Conservation (phyloP, 768 basidiomycete species). For the Amanita molliuscula region DNA sequence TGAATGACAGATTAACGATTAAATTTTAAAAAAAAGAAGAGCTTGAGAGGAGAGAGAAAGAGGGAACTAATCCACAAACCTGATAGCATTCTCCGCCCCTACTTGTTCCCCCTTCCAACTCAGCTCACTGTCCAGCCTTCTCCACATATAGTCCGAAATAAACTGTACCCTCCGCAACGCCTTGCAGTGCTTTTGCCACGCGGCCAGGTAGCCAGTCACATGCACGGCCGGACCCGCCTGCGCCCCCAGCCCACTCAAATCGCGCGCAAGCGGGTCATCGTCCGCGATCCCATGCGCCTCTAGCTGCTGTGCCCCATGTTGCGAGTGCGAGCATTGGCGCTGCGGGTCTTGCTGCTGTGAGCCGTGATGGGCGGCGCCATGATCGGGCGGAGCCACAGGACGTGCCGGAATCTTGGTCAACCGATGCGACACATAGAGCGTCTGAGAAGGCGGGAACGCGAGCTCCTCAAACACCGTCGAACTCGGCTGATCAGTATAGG, state of each 20-base stretch:
- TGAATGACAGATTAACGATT: too few relatives aligned
- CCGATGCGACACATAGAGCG: neutral
- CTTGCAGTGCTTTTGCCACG: constrained; percentile 33
- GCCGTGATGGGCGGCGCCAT: neutral
- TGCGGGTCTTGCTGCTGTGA: too few relatives aligned
- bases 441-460: neutral
- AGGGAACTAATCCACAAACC: neutral
- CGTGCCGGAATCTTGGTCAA: neutral
- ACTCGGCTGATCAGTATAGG: neutral
- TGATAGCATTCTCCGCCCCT: constrained; percentile 2
- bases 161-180: constrained; percentile 30
- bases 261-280: too few relatives aligned
- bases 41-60: too few relatives aligned
- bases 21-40: too few relatives aligned
- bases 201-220: constrained; percentile 26
- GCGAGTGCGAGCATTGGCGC: too few relatives aligned
- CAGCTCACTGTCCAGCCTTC: constrained; percentile 22
- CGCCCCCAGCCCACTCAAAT: neutral
- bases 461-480: neutral
- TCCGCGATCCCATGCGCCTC: too few relatives aligned
- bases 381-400: too few relatives aligned
- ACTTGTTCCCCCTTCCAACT: constrained; percentile 19
- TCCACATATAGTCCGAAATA: constrained; percentile 27
- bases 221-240: constrained; percentile 16
- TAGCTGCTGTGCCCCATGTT: too few relatives aligned